Percentiles rank a stretch among this genome's conserved stretches.
These are phyloP conservation scores for Tritrichomonas musculus DNA, from an alignment of 208 protist species.

Conservation along the genomic window DNA sequence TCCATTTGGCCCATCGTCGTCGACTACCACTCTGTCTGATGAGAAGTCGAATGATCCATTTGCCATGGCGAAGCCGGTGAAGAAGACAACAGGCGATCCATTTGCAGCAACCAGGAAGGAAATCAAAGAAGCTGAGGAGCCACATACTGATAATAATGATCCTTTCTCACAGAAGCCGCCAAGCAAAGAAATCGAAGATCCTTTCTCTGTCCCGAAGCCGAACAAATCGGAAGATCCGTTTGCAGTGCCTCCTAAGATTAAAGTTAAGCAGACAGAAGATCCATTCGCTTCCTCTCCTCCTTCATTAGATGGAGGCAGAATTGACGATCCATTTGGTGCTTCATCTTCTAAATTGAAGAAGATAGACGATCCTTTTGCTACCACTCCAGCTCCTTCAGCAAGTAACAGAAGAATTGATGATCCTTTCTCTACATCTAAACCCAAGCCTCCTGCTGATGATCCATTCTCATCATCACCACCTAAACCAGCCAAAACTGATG, in stretches of 20 bases:
- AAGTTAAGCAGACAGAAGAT: background rate
- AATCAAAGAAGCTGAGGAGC: background rate
- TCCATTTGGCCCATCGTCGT: no score
- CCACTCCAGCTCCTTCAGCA: background rate
- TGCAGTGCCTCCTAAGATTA: background rate
- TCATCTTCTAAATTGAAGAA: background rate
- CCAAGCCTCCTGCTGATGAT: background rate
- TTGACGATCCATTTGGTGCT: conserved; percentile 1
- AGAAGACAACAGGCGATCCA: background rate
- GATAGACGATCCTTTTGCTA: background rate
- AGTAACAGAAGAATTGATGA: background rate
- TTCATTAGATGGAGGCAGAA: background rate
- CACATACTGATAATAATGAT: background rate
- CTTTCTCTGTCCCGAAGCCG: no score
- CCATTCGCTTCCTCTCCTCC: background rate
- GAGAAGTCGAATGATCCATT: background rate
- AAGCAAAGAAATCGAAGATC: no score
- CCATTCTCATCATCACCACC: background rate
- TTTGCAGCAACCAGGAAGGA: no score
- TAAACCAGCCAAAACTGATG: background rate
- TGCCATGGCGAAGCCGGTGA: background rate
- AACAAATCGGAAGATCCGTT: background rate
- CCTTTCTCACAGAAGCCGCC: background rate
- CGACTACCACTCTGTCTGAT: no score
- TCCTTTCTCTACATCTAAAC: background rate